These are phyloP conservation scores for Candida ipomoeae DNA, from an alignment of 805 yeast species.

Conservation along the genomic window DNA sequence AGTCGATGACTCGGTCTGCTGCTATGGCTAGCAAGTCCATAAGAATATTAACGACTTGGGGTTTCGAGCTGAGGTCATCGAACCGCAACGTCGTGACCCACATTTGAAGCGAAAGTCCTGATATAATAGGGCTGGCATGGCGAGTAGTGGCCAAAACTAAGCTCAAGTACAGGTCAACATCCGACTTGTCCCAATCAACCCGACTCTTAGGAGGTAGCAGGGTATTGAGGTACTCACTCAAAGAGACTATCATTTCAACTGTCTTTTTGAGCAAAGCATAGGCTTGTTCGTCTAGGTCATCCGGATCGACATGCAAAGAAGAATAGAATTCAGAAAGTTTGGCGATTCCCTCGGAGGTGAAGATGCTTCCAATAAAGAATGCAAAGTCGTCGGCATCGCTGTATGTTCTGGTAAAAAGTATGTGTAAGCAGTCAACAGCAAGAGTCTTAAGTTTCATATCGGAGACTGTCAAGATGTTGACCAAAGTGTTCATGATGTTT, in stretches of 20 bases:
- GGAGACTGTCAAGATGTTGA: conserved; percentile 52
- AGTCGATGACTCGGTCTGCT: conserved; percentile 74
- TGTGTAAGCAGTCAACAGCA: conserved; percentile 88
- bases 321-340: conserved; percentile 63
- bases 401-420: conserved; percentile 77
- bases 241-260: conserved; percentile 87
- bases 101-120: conserved; percentile 86
- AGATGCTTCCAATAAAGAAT: conserved; percentile 74
- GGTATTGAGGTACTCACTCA: conserved; percentile 71
- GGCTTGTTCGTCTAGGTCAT: conserved; percentile 71
- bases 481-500: conserved; percentile 60
- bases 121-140: conserved; percentile 82
- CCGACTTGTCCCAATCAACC: conserved; percentile 52
- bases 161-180: conserved; percentile 62
- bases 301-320: conserved; percentile 56
- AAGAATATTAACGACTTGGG: conserved; percentile 51
- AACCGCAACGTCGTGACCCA: conserved; percentile 89
- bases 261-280: conserved; percentile 84
- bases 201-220: conserved; percentile 32
- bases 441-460: conserved; percentile 70
- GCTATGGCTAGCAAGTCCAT: conserved; percentile 71
- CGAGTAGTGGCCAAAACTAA: conserved; percentile 76
- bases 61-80: conserved; percentile 63
- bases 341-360: conserved; percentile 66
- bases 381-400: conserved; percentile 63